These are phyloP conservation scores for Pichia membranifaciens DNA, from an alignment of 805 yeast genomes.

Conservation along the genomic window DNA sequence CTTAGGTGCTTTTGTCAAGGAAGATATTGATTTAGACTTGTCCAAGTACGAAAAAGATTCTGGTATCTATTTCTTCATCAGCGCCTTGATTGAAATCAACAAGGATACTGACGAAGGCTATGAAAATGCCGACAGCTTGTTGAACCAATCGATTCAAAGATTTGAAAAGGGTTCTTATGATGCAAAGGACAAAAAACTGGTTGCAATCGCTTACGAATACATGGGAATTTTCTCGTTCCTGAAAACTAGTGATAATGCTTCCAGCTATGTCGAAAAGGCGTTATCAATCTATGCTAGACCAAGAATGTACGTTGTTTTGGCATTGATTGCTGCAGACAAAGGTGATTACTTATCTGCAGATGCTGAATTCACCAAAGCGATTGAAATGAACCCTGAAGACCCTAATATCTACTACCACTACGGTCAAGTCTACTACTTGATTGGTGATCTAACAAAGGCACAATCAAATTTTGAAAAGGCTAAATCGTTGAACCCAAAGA, in stretches of 20 bases:
- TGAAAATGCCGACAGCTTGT: conserved; percentile 51
- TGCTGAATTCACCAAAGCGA: conserved; percentile 66
- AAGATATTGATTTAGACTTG: conserved; percentile 41
- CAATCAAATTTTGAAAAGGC: conserved; percentile 70
- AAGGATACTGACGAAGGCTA: conserved; percentile 52
- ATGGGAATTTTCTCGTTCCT: conserved; percentile 78
- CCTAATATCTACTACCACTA: conserved; percentile 89
- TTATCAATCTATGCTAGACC: conserved; percentile 67
- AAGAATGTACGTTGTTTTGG: conserved; percentile 76
- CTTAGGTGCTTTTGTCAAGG: conserved; percentile 74
- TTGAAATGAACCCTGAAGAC: conserved; percentile 57
- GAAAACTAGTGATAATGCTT: conserved; percentile 61
- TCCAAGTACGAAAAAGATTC: conserved; percentile 46
- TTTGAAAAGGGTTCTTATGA: conserved; percentile 17
- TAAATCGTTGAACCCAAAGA: conserved; percentile 63
- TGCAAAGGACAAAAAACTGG: conserved; percentile 33
- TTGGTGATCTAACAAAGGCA: conserved; percentile 70
- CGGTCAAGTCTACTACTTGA: conserved; percentile 85
- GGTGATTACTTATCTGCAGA: conserved; percentile 56
- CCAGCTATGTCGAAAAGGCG: conserved; percentile 58
- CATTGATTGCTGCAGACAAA: conserved; percentile 76
- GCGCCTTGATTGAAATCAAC: conserved; percentile 51
- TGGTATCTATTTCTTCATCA: conserved; percentile 58
- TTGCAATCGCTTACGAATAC: conserved; percentile 78
- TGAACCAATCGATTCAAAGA: conserved; percentile 52